Base-by-base conservation (phyloP, 2,329 filamentous ascomycete species). In the Cadophora malorum region DNA sequence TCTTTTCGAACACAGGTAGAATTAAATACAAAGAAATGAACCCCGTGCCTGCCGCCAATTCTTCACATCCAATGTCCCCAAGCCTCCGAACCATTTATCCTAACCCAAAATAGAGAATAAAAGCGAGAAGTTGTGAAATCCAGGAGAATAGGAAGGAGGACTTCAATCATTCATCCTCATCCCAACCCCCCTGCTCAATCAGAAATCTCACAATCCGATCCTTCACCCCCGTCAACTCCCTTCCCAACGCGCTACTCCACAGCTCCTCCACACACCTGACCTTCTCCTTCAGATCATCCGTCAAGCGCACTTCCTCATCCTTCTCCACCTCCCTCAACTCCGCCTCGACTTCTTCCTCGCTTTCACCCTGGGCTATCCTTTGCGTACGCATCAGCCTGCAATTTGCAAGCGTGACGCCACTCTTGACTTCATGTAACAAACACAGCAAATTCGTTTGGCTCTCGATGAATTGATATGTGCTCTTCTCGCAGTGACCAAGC, bases 391-490 rank as follows among this genome's bases (percentile, higher is more conserved):
- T 83, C 21, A 91, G 82, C 70, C 88, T 85, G 63, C 88, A 88
- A 72, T 89, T 88, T 8, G 92, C 91, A 58, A 85, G 84, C 76
- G 92, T 90, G 1, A 92, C 88, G 0, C 90, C 90, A 64, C 92
- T 92, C 77, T 93, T 93, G 64, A 97, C 93, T 79, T 97, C 94
- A 75, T 97, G 96, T 66, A 97, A 81, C 47, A 98, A 83, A 76
- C 95, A 98, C 28, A 97, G 84, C 41, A 97, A 83, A 76, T 97
- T 97, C 35, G 89, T 95, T 82, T 98, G 95, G 7, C 90, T 91
- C 82, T 98, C 96, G 75, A 98, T 97, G 80, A 97, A 98, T 79
- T 98, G 96, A 76, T 97, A 96, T 9, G 93, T 95, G 74, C 91
- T 94, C 81, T 96, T 97, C 78, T 96, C 93, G 0, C 94, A 91